A percentile compares a stretch with the other conserved stretches of the same genome.
Evolutionary conservation across 73 alveolate genomes (phyloP).

Genomic region (Stentor roeselii): DNA sequence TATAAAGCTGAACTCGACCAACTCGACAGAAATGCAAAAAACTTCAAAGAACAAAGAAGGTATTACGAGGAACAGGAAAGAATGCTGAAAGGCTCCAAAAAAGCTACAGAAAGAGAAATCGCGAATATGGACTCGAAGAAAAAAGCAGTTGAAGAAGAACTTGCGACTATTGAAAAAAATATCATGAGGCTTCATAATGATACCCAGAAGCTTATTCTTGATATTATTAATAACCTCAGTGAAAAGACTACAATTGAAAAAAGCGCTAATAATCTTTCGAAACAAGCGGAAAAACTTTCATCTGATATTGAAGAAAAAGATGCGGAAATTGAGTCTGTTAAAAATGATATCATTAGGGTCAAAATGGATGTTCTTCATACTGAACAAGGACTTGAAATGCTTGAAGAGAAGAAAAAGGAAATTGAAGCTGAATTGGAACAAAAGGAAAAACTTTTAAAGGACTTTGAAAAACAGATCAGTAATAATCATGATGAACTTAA

Average conservation of each 20-base stretch:
- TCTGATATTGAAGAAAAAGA: conserved; percentile 81
- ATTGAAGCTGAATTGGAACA: conserved; percentile 86
- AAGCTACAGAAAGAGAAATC: conserved; percentile 83
- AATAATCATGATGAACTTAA: conserved; percentile 86
- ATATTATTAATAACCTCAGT: conserved; percentile 80
- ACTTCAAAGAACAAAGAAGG: conserved; percentile 79
- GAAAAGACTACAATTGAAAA: conserved; percentile 94
- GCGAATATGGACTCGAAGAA: conserved; percentile 79
- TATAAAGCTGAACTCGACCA: conserved; percentile 71
- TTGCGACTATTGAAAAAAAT: conserved; percentile 82
- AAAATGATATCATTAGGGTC: conserved; percentile 96
- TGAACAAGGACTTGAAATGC: conserved; percentile 83
- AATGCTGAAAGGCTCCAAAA: conserved; percentile 77
- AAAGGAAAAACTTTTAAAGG: conserved; percentile 85
- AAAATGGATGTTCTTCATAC: conserved; percentile 93
- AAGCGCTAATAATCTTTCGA: conserved; percentile 76
- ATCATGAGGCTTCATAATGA: conserved; percentile 90
- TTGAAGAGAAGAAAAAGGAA: conserved; percentile 80
- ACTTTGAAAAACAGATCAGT: conserved; percentile 79
- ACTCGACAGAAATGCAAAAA: conserved; percentile 58
- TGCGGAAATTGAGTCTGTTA: conserved; percentile 88
- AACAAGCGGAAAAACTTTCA: conserved; percentile 74
- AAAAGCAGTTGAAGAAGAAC: conserved; percentile 79
- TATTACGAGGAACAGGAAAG: conserved; percentile 71
- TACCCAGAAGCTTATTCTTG: conserved; percentile 90